These are phyloP conservation scores for Rhodotorula toruloides DNA, from an alignment of 768 basidiomycete species.

Conservation along the genomic window DNA sequence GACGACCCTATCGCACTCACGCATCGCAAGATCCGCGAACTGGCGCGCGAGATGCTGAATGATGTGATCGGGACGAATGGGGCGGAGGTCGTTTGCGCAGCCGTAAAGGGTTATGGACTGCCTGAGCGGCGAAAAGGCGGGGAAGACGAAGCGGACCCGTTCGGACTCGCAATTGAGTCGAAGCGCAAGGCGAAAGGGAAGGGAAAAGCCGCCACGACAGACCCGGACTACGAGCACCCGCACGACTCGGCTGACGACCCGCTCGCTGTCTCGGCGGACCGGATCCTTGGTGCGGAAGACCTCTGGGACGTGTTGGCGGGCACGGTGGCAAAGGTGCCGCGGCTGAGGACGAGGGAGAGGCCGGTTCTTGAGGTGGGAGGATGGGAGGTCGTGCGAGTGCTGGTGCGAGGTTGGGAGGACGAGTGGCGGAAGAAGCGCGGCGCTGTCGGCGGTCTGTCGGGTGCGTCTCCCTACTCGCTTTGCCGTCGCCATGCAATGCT, in stretches of 20 bases:
- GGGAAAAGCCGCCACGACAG: neutral
- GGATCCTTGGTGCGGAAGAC: conserved; percentile 6
- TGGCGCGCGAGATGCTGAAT: neutral
- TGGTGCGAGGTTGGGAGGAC: conserved; percentile 22
- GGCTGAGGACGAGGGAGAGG: conserved; percentile 5
- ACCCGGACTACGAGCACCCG: conserved; percentile 2
- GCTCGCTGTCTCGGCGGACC: conserved; percentile 2
- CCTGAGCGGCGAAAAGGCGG: neutral
- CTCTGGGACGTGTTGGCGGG: conserved; percentile 32
- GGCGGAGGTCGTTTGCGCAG: conserved; percentile 11
- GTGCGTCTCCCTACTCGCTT: neutral
- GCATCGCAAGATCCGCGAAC: conserved; percentile 9
- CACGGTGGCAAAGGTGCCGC: conserved; percentile 2
- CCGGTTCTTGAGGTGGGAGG: conserved; percentile 10
- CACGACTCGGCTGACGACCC: conserved; percentile 19
- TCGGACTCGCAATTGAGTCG: neutral
- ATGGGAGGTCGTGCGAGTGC: conserved; percentile 10
- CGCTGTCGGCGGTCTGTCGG: neutral
- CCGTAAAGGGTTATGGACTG: conserved; percentile 8
- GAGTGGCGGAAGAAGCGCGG: neutral
- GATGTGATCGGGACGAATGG: conserved; percentile 13
- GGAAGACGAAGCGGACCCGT: neutral
- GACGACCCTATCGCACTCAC: conserved; percentile 8
- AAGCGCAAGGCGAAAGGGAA: neutral
- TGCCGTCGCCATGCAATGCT: neutral